Conservation (phyloP, 331 rosid species). For the Arachis monticola region DNA sequence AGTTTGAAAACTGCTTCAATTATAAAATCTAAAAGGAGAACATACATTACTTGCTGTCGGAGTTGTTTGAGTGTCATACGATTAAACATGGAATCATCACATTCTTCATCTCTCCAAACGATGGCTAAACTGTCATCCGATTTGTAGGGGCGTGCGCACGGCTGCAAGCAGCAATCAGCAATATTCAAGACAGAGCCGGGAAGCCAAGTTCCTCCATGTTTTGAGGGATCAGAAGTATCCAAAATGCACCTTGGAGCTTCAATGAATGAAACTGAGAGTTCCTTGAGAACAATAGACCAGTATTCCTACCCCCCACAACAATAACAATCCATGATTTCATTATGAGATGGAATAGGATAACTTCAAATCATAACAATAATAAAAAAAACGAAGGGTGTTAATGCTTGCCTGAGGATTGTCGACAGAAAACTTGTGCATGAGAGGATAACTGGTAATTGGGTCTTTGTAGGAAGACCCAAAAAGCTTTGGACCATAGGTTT, state of each 20-base stretch:
- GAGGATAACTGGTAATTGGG: conserved; percentile 71
- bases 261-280: conserved; percentile 65
- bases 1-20: conserved; percentile 19
- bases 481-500: conserved; percentile 60
- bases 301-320: conserved; percentile 55
- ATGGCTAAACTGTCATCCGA: conserved; percentile 66
- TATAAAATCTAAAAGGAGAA: conserved; percentile 10
- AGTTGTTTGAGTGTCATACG: conserved; percentile 69
- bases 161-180: conserved; percentile 81
- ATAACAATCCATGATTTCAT: background rate
- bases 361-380: background rate
- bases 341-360: background rate
- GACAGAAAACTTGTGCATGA: conserved; percentile 67
- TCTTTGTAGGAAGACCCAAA: conserved; percentile 74
- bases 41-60: conserved; percentile 82
- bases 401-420: conserved; percentile 64
- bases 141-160: conserved; percentile 55
- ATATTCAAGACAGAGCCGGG: conserved; percentile 75
- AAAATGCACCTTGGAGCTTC: conserved; percentile 63
- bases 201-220: conserved; percentile 72
- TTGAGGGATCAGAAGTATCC: conserved; percentile 60
- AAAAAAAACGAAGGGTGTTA: background rate
- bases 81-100: conserved; percentile 60
- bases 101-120: conserved; percentile 83
- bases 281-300: conserved; percentile 80